Evolutionary conservation across 2,329 filamentous ascomycete species (phyloP).

Genomic region (Samsoniella hepiali): DNA sequence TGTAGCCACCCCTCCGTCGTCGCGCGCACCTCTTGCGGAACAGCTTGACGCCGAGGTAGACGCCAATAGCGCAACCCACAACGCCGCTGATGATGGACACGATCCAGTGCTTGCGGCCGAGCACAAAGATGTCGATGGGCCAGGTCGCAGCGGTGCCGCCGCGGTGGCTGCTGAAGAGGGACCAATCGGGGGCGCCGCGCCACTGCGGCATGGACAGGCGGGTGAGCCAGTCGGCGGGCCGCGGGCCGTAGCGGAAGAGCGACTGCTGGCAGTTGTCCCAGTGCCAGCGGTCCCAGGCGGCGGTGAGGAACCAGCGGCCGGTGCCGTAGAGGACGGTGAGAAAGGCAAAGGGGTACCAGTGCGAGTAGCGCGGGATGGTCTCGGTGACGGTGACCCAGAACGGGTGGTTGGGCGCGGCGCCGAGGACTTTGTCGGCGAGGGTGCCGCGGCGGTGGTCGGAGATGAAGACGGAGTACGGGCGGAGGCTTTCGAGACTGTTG

Average conservation of each 20-base stretch:
- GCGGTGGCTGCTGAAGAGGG: constrained; percentile 12
- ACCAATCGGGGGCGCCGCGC: constrained; percentile 16
- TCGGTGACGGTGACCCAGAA: constrained; percentile 13
- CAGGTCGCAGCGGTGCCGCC: constrained; percentile 5
- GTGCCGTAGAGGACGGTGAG: constrained; percentile 7
- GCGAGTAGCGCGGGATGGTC: constrained; percentile 8
- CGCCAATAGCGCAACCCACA: constrained; percentile 1
- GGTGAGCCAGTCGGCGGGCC: background rate
- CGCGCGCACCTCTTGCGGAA: constrained; percentile 4
- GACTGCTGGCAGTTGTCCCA: constrained; percentile 9
- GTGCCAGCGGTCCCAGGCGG: constrained; percentile 8
- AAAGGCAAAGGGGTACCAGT: background rate
- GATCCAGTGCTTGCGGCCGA: constrained; percentile 7
- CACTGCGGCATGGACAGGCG: constrained; percentile 14
- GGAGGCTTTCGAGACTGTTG: constrained; percentile 10
- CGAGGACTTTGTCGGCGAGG: constrained; percentile 9
- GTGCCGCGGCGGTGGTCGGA: constrained; percentile 10
- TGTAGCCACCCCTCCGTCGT: constrained; percentile 2
- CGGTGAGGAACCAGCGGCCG: constrained; percentile 16
- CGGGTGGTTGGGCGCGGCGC: constrained; percentile 6
- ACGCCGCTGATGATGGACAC: constrained; percentile 5
- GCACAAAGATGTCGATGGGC: constrained; percentile 4
- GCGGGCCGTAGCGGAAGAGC: background rate
- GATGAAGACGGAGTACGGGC: background rate
- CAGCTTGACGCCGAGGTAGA: constrained; percentile 7